Conservation (phyloP, 2,329 filamentous ascomycete genomes). For the Keithomyces neogunnii region DNA sequence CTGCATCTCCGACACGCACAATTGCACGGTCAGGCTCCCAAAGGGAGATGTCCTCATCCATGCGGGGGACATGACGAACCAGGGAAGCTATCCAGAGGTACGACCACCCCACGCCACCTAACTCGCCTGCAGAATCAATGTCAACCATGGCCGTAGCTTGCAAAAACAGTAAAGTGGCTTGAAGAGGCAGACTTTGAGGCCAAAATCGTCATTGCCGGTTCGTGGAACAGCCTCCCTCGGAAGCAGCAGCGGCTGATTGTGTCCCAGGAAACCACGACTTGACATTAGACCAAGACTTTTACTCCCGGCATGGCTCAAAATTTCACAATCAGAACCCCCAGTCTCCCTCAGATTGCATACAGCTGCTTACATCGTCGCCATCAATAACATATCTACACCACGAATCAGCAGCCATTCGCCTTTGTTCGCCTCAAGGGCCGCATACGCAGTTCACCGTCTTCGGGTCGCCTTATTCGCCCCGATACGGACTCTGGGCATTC, state of each 20-base stretch:
- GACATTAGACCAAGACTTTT: conserved; percentile 59
- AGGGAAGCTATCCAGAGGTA: conserved; percentile 52
- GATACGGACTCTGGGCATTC: conserved; percentile 56
- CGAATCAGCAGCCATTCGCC: conserved; percentile 40
- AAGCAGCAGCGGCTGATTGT: too few relatives aligned
- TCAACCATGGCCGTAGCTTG: conserved; percentile 30
- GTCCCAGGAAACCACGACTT: conserved; percentile 64
- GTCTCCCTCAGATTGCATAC: conserved; percentile 42
- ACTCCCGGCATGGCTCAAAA: conserved; percentile 38
- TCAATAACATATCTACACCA: conserved; percentile 60
- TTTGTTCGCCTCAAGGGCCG: conserved; percentile 46
- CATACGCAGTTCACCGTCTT: conserved; percentile 57
- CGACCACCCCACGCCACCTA: background rate
- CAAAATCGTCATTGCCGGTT: conserved; percentile 64
- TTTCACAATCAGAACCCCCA: conserved; percentile 51
- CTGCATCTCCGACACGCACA: conserved; percentile 72
- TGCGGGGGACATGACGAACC: conserved; percentile 69
- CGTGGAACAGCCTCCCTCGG: background rate
- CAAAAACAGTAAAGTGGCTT: conserved; percentile 57
- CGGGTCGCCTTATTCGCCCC: conserved; percentile 59
- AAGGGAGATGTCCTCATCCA: conserved; percentile 68
- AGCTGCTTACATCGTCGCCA: conserved; percentile 43
- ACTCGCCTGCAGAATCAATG: background rate
- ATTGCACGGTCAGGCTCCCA: conserved; percentile 55
- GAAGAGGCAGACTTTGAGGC: conserved; percentile 58